A percentile compares a stretch with the other conserved stretches of the same genome.
phyloP scores from a whole-genome alignment of 352 stramenopile genomes.

The Pythium insidiosum region DNA sequence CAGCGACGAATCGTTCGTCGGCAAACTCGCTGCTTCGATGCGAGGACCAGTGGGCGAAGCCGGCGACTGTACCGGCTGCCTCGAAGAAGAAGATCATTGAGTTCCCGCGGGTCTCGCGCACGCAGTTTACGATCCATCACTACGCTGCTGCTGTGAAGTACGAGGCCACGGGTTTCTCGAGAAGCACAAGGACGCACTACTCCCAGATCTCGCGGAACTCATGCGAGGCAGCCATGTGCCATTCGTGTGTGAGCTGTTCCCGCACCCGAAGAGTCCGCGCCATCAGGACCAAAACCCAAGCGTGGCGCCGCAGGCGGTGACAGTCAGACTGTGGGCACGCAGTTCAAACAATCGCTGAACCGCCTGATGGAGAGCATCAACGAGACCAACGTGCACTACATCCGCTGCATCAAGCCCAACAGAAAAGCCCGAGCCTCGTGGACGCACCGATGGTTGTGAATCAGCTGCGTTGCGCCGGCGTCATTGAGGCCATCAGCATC shows the following conservation, averaged over 20 bases:
- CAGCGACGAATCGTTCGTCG: slow-evolving; percentile 58
- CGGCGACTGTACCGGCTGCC: too few species aligned
- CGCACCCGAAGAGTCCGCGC: slow-evolving; percentile 21
- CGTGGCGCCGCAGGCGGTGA: slow-evolving; percentile 22
- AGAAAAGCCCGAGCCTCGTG: slow-evolving; percentile 54
- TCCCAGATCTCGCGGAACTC: slow-evolving; percentile 85
- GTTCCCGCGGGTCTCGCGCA: slow-evolving; percentile 59
- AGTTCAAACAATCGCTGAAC: slow-evolving; percentile 74
- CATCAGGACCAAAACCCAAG: slow-evolving; percentile 36
- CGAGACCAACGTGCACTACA: slow-evolving; percentile 69
- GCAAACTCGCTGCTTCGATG: slow-evolving; percentile 42
- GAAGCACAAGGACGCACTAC: slow-evolving; percentile 92
- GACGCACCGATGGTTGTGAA: slow-evolving; percentile 71
- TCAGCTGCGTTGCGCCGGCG: slow-evolving; percentile 70
- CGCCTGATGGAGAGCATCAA: slow-evolving; percentile 69
- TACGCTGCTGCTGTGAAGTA: slow-evolving; percentile 93
- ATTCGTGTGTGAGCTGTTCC: slow-evolving; percentile 57
- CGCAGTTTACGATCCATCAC: slow-evolving; percentile 89
- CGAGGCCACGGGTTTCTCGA: slow-evolving; percentile 87
- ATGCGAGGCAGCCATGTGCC: slow-evolving; percentile 41
- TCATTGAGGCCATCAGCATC: slow-evolving; percentile 77
- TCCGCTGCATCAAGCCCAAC: slow-evolving; percentile 86
- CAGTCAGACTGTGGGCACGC: slow-evolving; percentile 50
- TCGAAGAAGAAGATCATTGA: slow-evolving; percentile 59
- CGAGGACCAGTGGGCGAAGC: too few species aligned